Base-by-base conservation (phyloP, 441 rosid species). In the Cnidoscolus chayamansa region DNA sequence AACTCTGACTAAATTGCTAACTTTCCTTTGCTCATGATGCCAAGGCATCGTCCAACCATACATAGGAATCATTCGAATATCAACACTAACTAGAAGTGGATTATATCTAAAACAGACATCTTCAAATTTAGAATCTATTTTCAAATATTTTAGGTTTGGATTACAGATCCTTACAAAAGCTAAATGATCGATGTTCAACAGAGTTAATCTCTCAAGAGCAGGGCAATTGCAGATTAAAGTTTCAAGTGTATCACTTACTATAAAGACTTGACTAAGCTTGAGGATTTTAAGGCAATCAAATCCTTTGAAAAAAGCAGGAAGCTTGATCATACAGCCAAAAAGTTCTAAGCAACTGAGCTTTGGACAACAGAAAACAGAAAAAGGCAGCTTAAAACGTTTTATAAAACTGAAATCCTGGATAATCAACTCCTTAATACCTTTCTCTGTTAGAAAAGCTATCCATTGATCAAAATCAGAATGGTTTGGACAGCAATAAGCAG, bases 261-360 rank as follows among this genome's bases (percentile, higher is more conserved):
- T 68, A 17, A 64, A 70, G 40, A 77, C 77, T 20, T 43, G 68
- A 48, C 25, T 47, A 43, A 83, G 81, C 35, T 63, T 35, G 64
- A 83, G 67, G 68, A 54, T 59, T 12, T 50, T 56, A 19, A 83
- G 79, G 71, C 78, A 68, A 72, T 73, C 67, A 59, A 80, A 78
- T 25, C 86, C 82, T 66, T 56, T 62, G 68, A 83, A 83, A 32
- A 47, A 37, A 49, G 76, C 20, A 55, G 81, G 81, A 57, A 77
- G 77, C 70, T 74, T 83, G 40, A 72, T 11, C 2, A 70, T 59
- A 66, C 81, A 83, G 32, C 76, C 72, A 61, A 32, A 62, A 51
- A 80, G 79, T 16, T 54, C 57, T 55, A 78, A 75, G 74, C 17
- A 25, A 61, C 59, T 68, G 31, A 80, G 70, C 49, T 79, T 67